Evolutionary conservation across 163 green algal species (phyloP), one percentile per base, ranked within the genome.

Genomic region (Scenedesmus sp.): DNA sequence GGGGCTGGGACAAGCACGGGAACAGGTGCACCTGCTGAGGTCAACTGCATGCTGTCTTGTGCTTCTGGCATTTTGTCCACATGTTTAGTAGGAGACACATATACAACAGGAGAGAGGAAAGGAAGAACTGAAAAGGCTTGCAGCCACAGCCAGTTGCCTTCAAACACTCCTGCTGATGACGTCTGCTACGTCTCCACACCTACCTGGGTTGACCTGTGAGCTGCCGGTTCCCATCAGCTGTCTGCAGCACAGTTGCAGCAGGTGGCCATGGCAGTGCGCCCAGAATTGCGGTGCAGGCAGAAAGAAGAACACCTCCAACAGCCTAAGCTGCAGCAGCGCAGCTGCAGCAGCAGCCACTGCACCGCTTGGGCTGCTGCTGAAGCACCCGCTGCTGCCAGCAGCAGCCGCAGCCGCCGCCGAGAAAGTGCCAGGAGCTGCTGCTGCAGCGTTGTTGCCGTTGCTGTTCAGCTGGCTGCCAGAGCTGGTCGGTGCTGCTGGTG

Each of bases 271-370:
- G 49, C 93, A 85, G 0, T 90, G 59, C 20, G 76, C 37, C 61
- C 92, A 95, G 9, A 93, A 86, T 46, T 85, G 81, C 20, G 79
- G 80, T n/a, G 85, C 91, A 26, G 95, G 94, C 56, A 97, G 87
- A 37, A 93, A 91, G 37, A 95, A 92, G 76, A 97, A 97, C 24
- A 93, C 92, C 91, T 97, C 91, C 87, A 98, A 72, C 91, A 98
- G 90, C 92, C 86, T 59, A 81, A 95, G 85, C 65, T 91, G 90
- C 89, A 95, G 92, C 35, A 87, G 88, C 12, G 93, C 90, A 0
- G 92, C 78, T 5, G 89, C 91, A 30, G 92, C 92, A 83, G 61
- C 33, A 42, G 85, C 79, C 6, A 82, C 86, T 76, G 76, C 33
- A 43, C 33, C 22, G 53, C 51, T 51, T 26, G 40, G 30, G n/a